These are phyloP conservation scores for Arthrinium phaeospermum DNA, from an alignment of 2,329 filamentous ascomycete species.

Conservation along the genomic window DNA sequence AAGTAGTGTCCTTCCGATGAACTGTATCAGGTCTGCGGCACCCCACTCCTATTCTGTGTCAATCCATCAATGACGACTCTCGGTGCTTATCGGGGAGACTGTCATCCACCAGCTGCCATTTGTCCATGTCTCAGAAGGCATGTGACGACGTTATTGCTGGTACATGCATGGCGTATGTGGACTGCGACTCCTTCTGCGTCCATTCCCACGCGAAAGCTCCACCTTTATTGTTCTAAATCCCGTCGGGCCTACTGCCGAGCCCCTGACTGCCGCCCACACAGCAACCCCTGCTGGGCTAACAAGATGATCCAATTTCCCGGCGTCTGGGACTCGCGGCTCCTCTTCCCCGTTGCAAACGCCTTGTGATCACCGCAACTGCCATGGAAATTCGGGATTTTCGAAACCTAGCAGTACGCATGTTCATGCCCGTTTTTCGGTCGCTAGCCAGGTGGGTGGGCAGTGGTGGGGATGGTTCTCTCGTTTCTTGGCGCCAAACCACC, in stretches of 20 bases:
- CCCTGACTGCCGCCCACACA: background rate
- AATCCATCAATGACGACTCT: background rate
- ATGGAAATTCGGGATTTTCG: conserved; percentile 2
- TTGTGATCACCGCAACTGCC: background rate
- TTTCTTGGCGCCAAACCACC: too few species aligned
- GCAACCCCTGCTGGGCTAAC: background rate
- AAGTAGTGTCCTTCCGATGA: background rate
- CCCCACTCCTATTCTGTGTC: background rate
- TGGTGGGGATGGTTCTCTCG: background rate
- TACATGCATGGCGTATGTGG: background rate
- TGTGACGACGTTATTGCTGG: background rate
- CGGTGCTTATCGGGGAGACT: background rate
- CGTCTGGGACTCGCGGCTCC: background rate
- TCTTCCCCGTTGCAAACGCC: background rate
- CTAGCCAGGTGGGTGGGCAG: too few species aligned
- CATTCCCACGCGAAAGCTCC: background rate
- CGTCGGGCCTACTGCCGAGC: conserved; percentile 9
- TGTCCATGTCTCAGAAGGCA: background rate
- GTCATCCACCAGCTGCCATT: background rate
- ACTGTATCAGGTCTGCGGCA: background rate
- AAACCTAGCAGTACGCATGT: background rate
- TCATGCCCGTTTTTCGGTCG: too few species aligned
- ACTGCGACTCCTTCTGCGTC: background rate
- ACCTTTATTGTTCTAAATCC: background rate
- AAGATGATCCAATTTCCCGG: conserved; percentile 17